Percentiles rank a stretch among this genome's conserved stretches.
These are phyloP conservation scores for Jacaranda copaia DNA, from an alignment of 257 asterid genomes.

Conservation along the genomic window DNA sequence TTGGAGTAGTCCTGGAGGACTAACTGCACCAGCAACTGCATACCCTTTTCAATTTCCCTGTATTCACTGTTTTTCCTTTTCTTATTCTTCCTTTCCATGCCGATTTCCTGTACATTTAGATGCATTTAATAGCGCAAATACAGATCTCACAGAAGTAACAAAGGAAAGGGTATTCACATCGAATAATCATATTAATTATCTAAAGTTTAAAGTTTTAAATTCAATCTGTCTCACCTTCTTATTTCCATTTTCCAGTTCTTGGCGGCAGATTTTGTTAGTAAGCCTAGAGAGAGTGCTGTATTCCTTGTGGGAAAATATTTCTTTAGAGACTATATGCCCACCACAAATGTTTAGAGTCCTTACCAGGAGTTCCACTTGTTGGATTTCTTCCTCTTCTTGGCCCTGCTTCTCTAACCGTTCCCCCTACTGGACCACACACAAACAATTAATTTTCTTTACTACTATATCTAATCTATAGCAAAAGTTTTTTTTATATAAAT, in stretches of 20 bases:
- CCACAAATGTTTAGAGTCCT: constrained; percentile 46
- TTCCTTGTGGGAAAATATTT: constrained; percentile 30
- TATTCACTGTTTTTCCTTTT: not conserved
- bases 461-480: too few species aligned
- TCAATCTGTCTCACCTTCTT: constrained; percentile 26
- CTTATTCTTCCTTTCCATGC: not conserved
- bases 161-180: too few species aligned
- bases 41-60: constrained; percentile 30
- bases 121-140: not conserved
- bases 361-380: constrained; percentile 43
- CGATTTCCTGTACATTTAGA: not conserved
- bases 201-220: not conserved
- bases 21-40: constrained; percentile 42
- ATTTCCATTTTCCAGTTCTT: not conserved
- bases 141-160: too few species aligned
- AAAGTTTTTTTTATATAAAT: not conserved
- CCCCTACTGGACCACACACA: too few species aligned
- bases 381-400: constrained; percentile 3
- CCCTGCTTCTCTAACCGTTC: constrained; percentile 22
- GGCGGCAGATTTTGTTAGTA: constrained; percentile 40
- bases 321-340: constrained; percentile 35
- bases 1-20: constrained; percentile 32
- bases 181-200: too few species aligned
- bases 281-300: constrained; percentile 39
- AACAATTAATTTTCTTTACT: too few species aligned